These are phyloP conservation scores for Malus sylvestris DNA, from an alignment of 306 rosid genomes.

Conservation along the genomic window DNA sequence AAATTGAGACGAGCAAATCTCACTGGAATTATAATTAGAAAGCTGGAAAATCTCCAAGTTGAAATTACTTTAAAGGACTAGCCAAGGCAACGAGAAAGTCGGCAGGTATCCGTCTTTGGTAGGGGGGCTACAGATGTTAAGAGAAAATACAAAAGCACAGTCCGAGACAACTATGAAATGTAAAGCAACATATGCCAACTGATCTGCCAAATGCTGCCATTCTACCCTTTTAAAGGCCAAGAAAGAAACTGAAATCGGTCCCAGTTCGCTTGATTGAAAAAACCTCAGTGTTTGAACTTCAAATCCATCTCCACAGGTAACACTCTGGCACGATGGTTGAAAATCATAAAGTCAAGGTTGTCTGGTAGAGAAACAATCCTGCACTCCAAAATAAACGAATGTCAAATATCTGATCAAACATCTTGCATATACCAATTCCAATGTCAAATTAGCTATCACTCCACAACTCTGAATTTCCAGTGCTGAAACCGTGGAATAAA, in stretches of 20 bases:
- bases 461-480: constrained; percentile 2
- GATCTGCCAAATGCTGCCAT: neutral
- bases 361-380: constrained; percentile 77
- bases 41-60: neutral
- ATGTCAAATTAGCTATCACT: neutral
- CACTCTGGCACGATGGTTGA: constrained; percentile 77
- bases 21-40: neutral
- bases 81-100: neutral
- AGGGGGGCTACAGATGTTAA: neutral
- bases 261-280: constrained; percentile 1
- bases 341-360: constrained; percentile 75
- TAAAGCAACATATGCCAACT: neutral
- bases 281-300: constrained; percentile 47
- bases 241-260: neutral
- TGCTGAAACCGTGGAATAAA: neutral
- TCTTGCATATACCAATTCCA: neutral
- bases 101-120: neutral
- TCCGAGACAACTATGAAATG: constrained; percentile 6
- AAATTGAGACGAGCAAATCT: neutral
- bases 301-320: constrained; percentile 42
- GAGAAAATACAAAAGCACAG: constrained; percentile 12
- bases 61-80: constrained; percentile 4
- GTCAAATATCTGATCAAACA: constrained; percentile 9
- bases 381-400: constrained; percentile 22
- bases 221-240: neutral